Evolutionary conservation across 768 basidiomycete species (phyloP).

Genomic region (Russula foetens): DNA sequence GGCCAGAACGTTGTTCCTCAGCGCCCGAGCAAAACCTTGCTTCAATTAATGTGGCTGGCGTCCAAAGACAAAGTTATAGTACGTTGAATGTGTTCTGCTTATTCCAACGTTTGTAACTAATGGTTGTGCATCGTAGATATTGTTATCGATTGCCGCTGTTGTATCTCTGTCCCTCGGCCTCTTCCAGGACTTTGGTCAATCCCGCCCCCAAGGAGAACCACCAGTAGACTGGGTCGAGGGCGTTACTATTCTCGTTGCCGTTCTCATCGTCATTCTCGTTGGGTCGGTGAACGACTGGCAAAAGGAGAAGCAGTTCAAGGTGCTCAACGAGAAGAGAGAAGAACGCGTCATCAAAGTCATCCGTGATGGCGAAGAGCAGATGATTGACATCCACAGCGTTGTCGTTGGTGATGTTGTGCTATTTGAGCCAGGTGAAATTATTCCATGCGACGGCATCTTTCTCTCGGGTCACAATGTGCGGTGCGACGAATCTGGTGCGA

Average conservation of each 20-base stretch:
- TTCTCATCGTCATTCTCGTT: slow-evolving; percentile 74
- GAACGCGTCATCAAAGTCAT: slow-evolving; percentile 80
- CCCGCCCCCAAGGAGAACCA: slow-evolving; percentile 49
- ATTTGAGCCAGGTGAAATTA: slow-evolving; percentile 93
- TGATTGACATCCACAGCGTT: slow-evolving; percentile 52
- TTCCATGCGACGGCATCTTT: too few species aligned
- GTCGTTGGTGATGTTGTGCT: slow-evolving; percentile 91
- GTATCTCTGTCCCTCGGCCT: slow-evolving; percentile 90
- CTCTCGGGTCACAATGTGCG: too few species aligned
- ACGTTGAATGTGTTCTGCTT: slow-evolving; percentile 22
- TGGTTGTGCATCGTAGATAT: slow-evolving; percentile 49
- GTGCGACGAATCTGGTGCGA: too few species aligned
- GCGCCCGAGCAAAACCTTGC: slow-evolving; percentile 40
- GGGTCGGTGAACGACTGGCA: slow-evolving; percentile 98
- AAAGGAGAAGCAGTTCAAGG: slow-evolving; percentile 93
- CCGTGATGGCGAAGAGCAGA: slow-evolving; percentile 24
- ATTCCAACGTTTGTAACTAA: slow-evolving; percentile 22
- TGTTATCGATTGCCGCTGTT: slow-evolving; percentile 87
- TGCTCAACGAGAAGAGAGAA: slow-evolving; percentile 90
- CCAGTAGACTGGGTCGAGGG: slow-evolving; percentile 98
- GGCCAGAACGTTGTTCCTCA: slow-evolving; percentile 45
- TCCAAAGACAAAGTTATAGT: slow-evolving; percentile 58
- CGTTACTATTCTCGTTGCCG: slow-evolving; percentile 71
- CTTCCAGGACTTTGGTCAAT: slow-evolving; percentile 84
- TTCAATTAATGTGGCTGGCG: slow-evolving; percentile 53